These are phyloP conservation scores for Elsinoe ampelina DNA, from an alignment of 2,329 filamentous ascomycete species.

Conservation along the genomic window DNA sequence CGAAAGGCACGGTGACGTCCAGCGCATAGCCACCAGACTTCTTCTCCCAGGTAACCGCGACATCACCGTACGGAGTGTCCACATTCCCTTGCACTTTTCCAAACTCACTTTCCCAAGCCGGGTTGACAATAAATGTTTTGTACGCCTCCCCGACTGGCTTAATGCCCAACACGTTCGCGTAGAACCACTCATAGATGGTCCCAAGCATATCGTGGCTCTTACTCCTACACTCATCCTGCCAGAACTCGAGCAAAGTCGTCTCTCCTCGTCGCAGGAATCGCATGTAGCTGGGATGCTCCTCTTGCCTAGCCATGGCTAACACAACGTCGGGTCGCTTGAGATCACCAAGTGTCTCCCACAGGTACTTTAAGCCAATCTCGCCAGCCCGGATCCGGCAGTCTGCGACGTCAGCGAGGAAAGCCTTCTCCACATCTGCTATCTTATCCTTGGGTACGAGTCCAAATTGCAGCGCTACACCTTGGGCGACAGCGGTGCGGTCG, in stretches of 20 bases:
- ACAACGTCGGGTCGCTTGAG: slow-evolving; percentile 34
- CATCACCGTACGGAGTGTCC: slow-evolving; percentile 33
- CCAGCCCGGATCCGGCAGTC: slow-evolving; percentile 31
- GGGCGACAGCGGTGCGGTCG: slow-evolving; percentile 33
- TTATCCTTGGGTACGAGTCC: slow-evolving; percentile 23
- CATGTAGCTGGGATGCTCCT: slow-evolving; percentile 42
- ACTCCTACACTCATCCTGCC: slow-evolving; percentile 36
- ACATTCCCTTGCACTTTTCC: slow-evolving; percentile 30
- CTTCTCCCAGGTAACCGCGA: slow-evolving; percentile 23
- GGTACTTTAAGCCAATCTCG: slow-evolving; percentile 35
- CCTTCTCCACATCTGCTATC: slow-evolving; percentile 22
- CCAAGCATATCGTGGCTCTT: slow-evolving; percentile 42
- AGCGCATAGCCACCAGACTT: slow-evolving; percentile 14
- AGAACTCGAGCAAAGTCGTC: slow-evolving; percentile 37
- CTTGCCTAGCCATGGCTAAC: slow-evolving; percentile 37
- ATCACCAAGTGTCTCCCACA: slow-evolving; percentile 35
- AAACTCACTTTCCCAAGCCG: slow-evolving; percentile 35
- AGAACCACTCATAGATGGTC: slow-evolving; percentile 43
- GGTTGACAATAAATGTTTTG: slow-evolving; percentile 32
- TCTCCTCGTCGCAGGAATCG: slow-evolving; percentile 39
- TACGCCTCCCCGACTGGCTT: slow-evolving; percentile 33
- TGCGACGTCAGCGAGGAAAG: slow-evolving; percentile 24
- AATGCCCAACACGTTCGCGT: slow-evolving; percentile 33
- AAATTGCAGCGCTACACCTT: slow-evolving; percentile 32
- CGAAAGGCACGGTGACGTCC: slow-evolving; percentile 22